Base-by-base conservation (phyloP, 345 rosid species). In the Barbarea vulgaris region DNA sequence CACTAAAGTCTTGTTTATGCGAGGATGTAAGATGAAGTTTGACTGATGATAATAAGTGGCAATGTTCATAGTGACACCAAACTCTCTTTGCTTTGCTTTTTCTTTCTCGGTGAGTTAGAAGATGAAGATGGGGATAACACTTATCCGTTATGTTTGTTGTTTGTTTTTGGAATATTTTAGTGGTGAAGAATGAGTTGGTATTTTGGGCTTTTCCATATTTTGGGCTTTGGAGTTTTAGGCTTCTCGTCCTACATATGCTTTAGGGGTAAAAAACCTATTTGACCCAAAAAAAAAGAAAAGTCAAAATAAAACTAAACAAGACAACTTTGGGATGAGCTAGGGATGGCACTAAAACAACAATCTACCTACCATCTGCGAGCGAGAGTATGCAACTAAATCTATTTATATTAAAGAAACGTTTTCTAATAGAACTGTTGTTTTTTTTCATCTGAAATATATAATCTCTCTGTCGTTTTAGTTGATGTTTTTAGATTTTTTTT, bases 61-160 rank as follows among this genome's bases (percentile, higher is more conserved):
- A 47, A 39, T 71, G 77, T 50, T 77, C 81, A 77, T 77, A 7
- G 62, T 71, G 73, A 50, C 9, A 46, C 51, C 33, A 54, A 69
- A 42, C 3, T 48, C 39, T 60, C 15, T 62, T 24, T 62, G 39
- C 28, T 69, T 17, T 62, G 22, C 15, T 54, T 41, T 41, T 36
- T 52, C 17, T 61, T 61, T 61, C 69, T 52, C 22, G 28, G 56
- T 68, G 74, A 25, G 62, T 67, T 50, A 0, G 74, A 21, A 59
- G 64, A 7, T 17, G 71, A 39, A 53, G 50, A 76, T 69, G 80
- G 63, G 30, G 75, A 62, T 69, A 69, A 69, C 69, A 62, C 80
- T 76, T 76, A 76, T 76, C 80, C 58, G 64, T 62, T 76, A 53
- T 53, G 75, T 61, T 61, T 48, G 63, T 76, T 53, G 41, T 9